Conservation (phyloP, 805 yeast species). For the Ogataea allantospora region DNA sequence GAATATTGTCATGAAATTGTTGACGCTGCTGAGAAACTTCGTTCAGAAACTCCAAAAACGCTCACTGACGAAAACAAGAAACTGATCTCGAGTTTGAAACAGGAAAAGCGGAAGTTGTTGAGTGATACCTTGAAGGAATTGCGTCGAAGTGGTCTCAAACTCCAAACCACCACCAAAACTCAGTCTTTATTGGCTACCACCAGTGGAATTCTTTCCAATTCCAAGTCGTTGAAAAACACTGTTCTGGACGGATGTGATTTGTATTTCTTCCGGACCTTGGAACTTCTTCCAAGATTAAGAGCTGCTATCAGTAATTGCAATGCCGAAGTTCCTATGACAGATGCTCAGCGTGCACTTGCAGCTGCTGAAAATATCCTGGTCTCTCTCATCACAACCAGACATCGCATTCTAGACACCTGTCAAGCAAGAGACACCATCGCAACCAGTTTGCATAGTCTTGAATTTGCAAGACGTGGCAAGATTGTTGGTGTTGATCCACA, state of each 20-base stretch:
- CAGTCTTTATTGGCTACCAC: conserved; percentile 60
- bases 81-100: conserved; percentile 63
- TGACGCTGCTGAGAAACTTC: conserved; percentile 58
- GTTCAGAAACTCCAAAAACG: conserved; percentile 73
- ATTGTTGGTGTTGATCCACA: conserved; percentile 3
- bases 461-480: conserved; percentile 1
- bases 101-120: conserved; percentile 76
- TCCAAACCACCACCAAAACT: conserved; percentile 64
- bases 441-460: background rate
- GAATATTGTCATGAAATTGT: conserved; percentile 55
- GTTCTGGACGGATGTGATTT: conserved; percentile 44
- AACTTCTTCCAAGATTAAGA: conserved; percentile 76
- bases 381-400: conserved; percentile 52
- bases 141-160: conserved; percentile 71
- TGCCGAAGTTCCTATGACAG: conserved; percentile 73
- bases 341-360: conserved; percentile 74
- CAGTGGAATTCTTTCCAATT: conserved; percentile 56
- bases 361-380: conserved; percentile 69
- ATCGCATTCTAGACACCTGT: conserved; percentile 41
- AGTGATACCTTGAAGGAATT: conserved; percentile 77
- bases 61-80: conserved; percentile 75
- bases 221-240: conserved; percentile 43
- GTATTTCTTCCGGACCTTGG: conserved; percentile 68
- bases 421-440: conserved; percentile 1
- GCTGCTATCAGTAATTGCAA: conserved; percentile 57